These are phyloP conservation scores for Apiotrichum veenhuisii DNA, from an alignment of 1,284 basidiomycete species.

Conservation along the genomic window DNA sequence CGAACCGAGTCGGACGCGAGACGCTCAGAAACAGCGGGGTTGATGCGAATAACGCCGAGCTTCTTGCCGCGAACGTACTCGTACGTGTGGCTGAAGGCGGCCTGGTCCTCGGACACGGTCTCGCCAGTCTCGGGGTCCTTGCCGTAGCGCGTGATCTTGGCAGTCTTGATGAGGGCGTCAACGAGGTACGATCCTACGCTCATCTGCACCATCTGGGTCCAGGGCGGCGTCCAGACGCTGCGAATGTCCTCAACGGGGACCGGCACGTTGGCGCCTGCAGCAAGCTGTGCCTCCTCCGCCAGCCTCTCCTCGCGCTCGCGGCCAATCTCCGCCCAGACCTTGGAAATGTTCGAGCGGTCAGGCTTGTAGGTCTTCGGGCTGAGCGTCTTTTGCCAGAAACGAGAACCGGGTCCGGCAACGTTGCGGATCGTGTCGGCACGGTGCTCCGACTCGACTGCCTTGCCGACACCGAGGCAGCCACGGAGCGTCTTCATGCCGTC, in stretches of 20 bases:
- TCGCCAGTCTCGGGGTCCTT: conserved; percentile 47
- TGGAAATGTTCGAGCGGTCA: conserved; percentile 20
- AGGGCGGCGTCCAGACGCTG: conserved; percentile 67
- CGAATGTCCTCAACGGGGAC: conserved; percentile 56
- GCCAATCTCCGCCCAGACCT: conserved; percentile 45
- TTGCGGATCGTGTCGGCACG: conserved; percentile 74
- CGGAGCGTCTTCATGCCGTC: conserved; percentile 90
- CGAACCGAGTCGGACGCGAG: conserved; percentile 72
- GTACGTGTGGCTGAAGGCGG: conserved; percentile 88
- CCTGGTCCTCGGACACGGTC: conserved; percentile 65
- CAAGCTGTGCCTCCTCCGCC: conserved; percentile 4
- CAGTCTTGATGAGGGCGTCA: conserved; percentile 76
- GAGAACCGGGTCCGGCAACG: conserved; percentile 45
- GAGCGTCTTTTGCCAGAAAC: conserved; percentile 33
- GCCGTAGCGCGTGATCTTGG: conserved; percentile 67
- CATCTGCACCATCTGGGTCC: conserved; percentile 73
- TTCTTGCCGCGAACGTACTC: conserved; percentile 91
- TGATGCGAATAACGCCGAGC: conserved; percentile 84
- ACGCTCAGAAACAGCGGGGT: conserved; percentile 72
- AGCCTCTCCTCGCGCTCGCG: conserved; percentile 54
- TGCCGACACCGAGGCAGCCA: conserved; percentile 76
- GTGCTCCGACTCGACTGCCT: conserved; percentile 82
- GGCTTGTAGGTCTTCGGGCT: conserved; percentile 39
- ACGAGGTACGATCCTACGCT: conserved; percentile 80
- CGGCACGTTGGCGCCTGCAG: neutral